Evolutionary conservation across 768 basidiomycete genomes (phyloP).

Genomic region (Astraeus odoratus): DNA sequence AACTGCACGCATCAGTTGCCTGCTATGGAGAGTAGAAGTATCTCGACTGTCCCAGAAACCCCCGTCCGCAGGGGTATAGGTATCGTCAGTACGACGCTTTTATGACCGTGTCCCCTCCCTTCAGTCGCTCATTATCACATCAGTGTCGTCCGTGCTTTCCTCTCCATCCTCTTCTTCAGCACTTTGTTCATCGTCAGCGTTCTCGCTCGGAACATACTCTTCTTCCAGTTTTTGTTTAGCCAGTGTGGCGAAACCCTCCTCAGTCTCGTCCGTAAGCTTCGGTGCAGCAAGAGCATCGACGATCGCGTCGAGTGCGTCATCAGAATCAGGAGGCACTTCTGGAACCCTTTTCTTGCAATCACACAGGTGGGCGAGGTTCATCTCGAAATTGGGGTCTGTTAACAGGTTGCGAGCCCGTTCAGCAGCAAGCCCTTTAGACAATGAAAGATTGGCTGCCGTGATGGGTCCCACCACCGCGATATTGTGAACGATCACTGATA

Average conservation of each 20-base stretch:
- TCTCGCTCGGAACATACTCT: slow-evolving; percentile 10
- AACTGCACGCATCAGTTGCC: too few relatives aligned
- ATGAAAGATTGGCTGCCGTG: slow-evolving; percentile 44
- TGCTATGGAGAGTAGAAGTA: too few relatives aligned
- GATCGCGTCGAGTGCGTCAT: slow-evolving; percentile 8
- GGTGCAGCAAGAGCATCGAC: slow-evolving; percentile 15
- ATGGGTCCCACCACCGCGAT: slow-evolving; percentile 53
- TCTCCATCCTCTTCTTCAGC: slow-evolving; percentile 9
- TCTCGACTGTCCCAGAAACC: too few relatives aligned
- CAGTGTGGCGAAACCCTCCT: slow-evolving; percentile 42
- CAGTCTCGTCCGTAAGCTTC: slow-evolving; percentile 37
- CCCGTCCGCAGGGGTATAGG: too few relatives aligned
- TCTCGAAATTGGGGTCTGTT: slow-evolving; percentile 38
- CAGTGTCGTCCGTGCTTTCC: slow-evolving; percentile 13
- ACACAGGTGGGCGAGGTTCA: slow-evolving; percentile 38
- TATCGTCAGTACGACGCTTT: too few relatives aligned
- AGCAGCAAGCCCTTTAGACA: slow-evolving; percentile 65
- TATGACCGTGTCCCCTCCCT: too few relatives aligned
- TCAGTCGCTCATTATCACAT: slow-evolving; percentile 12
- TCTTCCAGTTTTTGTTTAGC: slow-evolving; percentile 29
- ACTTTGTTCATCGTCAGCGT: neutral
- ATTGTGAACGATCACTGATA: slow-evolving; percentile 56
- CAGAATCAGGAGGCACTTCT: slow-evolving; percentile 9
- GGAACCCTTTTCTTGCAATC: slow-evolving; percentile 26
- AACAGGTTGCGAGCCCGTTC: slow-evolving; percentile 54